Conservation (phyloP, 179 eudicot genomes). For the Sideroxylon spinosum region DNA sequence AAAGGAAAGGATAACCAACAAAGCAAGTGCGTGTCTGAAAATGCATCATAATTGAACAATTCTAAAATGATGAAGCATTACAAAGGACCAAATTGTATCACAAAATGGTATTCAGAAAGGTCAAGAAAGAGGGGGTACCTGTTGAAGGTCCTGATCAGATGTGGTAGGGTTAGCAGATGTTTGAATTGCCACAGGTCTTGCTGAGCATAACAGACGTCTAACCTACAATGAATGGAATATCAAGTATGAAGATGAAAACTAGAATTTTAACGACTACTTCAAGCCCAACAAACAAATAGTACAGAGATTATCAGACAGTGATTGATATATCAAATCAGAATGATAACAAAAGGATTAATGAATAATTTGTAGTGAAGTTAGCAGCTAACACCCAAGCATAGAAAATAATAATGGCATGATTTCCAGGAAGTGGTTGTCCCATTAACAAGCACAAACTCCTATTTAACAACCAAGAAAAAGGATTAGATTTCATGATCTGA, state of each 20-base stretch:
- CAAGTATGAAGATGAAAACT: conserved; percentile 6
- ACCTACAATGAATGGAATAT: conserved; percentile 40
- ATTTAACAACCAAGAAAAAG: background rate
- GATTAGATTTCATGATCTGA: background rate
- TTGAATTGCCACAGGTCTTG: conserved; percentile 82
- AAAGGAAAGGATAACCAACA: conserved; percentile 5
- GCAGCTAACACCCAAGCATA: too few relatives aligned
- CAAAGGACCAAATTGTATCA: background rate
- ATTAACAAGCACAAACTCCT: background rate
- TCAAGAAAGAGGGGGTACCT: conserved; percentile 37
- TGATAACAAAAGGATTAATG: background rate
- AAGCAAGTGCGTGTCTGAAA: background rate
- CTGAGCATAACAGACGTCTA: conserved; percentile 84
- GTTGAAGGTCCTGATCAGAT: conserved; percentile 94
- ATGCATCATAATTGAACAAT: background rate
- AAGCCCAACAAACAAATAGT: background rate
- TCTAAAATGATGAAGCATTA: background rate
- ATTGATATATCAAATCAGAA: background rate
- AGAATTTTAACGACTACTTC: background rate
- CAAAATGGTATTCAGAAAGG: conserved; percentile 1
- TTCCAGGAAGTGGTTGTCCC: background rate
- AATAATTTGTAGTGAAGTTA: background rate
- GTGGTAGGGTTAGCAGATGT: conserved; percentile 76
- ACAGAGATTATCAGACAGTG: conserved; percentile 2
- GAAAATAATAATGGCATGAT: background rate